Base-by-base conservation (phyloP, 805 yeast species). In the Ogataea minuta region DNA sequence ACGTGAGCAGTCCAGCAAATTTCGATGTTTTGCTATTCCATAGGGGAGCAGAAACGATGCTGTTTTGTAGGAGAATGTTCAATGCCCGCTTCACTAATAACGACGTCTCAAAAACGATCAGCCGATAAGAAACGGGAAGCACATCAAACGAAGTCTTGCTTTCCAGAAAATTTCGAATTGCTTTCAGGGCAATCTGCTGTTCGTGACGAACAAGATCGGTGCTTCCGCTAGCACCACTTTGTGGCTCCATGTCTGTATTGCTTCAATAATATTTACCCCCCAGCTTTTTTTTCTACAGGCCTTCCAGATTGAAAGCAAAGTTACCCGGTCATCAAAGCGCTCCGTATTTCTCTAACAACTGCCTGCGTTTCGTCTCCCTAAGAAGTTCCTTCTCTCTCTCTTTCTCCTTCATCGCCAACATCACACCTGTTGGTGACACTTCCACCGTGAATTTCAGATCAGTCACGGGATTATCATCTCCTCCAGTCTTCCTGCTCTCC, bases 81-180 rank as follows among this genome's bases (percentile, higher is more conserved):
- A 93, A 71, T 4, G 96, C 85, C 59, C 91, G 88, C 64, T 91
- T 90, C 26, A 93, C 95, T 41, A 88, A 67, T 33, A 93, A 68
- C 5, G 96, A 79, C 2, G 98, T 90, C 60, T 93, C 99, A 53
- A 93, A 77, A 32, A 93, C 98, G 40, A 93, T 84, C 54, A 93
- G 72, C 52, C 97, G 72, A 62, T 91, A 93, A 14, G 95, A 83
- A 24, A 93, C 98, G 2, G 99, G 99, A 28, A 93, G 71, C 15
- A 93, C 99, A 56, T 93, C 99, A 61, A 93, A 93, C 1, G 97
- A 88, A 0, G 96, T 90, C 60, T 91, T 91, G 34, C 93, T 81
- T 56, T 87, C 84, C 29, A 93, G 68, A 55, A 93, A 93, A 23
- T 78, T 67, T 33, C 97, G 70, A 44, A 93, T 93, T 13, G 95